Percentiles rank a stretch among this genome's conserved stretches.
phyloP scores from a whole-genome alignment of 257 asterid species.

The Orobanche coerulescens region DNA sequence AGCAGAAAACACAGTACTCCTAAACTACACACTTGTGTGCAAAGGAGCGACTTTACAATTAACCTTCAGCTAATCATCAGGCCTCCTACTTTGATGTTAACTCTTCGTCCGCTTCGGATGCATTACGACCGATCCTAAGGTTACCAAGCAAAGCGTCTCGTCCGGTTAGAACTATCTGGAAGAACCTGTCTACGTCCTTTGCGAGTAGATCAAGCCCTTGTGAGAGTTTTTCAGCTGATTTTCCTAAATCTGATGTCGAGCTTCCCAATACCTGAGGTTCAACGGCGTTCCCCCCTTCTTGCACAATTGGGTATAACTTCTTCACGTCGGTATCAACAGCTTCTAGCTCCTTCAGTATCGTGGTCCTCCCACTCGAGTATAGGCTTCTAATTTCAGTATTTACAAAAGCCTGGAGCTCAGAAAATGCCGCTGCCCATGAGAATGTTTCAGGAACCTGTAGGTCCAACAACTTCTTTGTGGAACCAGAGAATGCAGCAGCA shows the following conservation, averaged over 20 bases:
- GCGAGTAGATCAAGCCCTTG: slow-evolving; percentile 47
- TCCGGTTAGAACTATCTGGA: slow-evolving; percentile 58
- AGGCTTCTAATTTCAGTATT: slow-evolving; percentile 46
- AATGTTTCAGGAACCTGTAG: slow-evolving; percentile 35
- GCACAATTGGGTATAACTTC: slow-evolving; percentile 44
- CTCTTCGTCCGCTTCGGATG: slow-evolving; percentile 20
- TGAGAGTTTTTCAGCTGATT: slow-evolving; percentile 32
- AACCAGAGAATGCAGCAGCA: slow-evolving; percentile 62
- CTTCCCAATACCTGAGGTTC: slow-evolving; percentile 32
- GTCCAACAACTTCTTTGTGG: slow-evolving; percentile 51
- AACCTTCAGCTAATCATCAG: slow-evolving; percentile 29
- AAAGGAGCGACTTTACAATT: slow-evolving; percentile 12
- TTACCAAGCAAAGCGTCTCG: slow-evolving; percentile 75
- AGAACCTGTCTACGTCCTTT: slow-evolving; percentile 63
- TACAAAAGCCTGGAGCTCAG: slow-evolving; percentile 41
- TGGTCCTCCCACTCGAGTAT: slow-evolving; percentile 27
- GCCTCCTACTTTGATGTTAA: slow-evolving; percentile 23
- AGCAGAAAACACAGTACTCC: slow-evolving; percentile 22
- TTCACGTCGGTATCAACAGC: slow-evolving; percentile 47
- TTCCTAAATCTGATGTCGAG: slow-evolving; percentile 36
- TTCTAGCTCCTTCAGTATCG: slow-evolving; percentile 62
- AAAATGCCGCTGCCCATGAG: slow-evolving; percentile 62
- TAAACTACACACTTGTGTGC: slow-evolving; percentile 19
- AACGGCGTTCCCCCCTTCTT: slow-evolving; percentile 27
- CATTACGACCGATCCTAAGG: slow-evolving; percentile 55